A percentile compares a stretch with the other conserved stretches of the same genome.
Conservation (phyloP, 495 filamentous ascomycete species). For the Trichocladium uniseriatum region DNA sequence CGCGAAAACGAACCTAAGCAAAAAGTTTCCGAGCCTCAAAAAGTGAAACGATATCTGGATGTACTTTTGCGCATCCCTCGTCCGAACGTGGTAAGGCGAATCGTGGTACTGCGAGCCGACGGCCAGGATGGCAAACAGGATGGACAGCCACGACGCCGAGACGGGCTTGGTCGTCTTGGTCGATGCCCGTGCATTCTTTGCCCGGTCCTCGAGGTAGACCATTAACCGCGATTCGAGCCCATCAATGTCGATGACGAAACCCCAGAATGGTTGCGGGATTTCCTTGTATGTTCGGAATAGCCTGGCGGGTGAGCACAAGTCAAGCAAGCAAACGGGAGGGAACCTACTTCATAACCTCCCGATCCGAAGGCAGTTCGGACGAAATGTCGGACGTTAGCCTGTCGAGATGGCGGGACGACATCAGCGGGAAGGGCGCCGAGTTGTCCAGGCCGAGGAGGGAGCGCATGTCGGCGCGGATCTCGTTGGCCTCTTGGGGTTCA, state of each 20-base stretch:
- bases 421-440: constrained; percentile 77
- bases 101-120: constrained; percentile 76
- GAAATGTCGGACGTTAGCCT: constrained; percentile 65
- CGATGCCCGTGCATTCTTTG: constrained; percentile 41
- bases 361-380: constrained; percentile 51
- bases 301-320: constrained; percentile 28
- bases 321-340: background rate
- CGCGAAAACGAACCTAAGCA: constrained; percentile 29
- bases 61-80: constrained; percentile 43
- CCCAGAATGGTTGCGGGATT: constrained; percentile 69
- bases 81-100: constrained; percentile 48
- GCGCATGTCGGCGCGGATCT: constrained; percentile 56
- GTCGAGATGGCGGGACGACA: constrained; percentile 61
- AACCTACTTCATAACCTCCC: constrained; percentile 48
- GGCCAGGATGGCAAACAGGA: constrained; percentile 70
- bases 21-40: constrained; percentile 43
- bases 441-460: constrained; percentile 77
- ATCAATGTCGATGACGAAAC: constrained; percentile 62
- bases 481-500: constrained; percentile 38
- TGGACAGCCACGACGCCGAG: constrained; percentile 58
- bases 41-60: constrained; percentile 51
- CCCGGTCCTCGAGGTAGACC: constrained; percentile 57
- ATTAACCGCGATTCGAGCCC: constrained; percentile 56
- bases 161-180: constrained; percentile 44
- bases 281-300: constrained; percentile 67